Evolutionary conservation across 371 early-diverging fungal genomes (phyloP), one percentile per base, ranked within the genome.

Genomic region (Ordospora colligata): DNA sequence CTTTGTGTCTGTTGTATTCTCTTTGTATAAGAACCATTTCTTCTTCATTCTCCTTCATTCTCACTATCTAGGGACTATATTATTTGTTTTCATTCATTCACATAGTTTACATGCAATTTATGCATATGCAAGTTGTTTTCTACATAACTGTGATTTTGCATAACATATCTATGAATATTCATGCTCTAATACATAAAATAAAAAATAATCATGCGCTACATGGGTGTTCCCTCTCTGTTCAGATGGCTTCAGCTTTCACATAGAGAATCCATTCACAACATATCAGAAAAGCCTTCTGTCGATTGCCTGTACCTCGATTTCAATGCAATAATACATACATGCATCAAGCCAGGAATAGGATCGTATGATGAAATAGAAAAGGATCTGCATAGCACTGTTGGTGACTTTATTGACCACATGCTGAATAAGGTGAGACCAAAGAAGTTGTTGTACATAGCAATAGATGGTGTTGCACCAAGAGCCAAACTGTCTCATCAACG

Each of bases 401-500:
- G 93, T 86, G 89, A 88, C 52, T 95, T 95, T 77, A 90, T 95
- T 72, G 96, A 97, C 82, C 88, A 91, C 47, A 88, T 97, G 72
- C 89, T 98, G 63, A 87, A 85, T 71, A 92, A 91, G 87, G 87
- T 92, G 62, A 87, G 92, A 40, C 99, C 99, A 11, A 87, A 90
- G 73, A 92, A 93, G 84, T 82, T 97, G 43, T 85, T 97, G 19
- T 96, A 92, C 86, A 91, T 97, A 89, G 95, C 95, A 45, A 91
- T 88, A 87, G 98, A 99, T 83, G 97, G 99, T 45, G 97, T 97
- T 12, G 99, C 99, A 0, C 99, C 99, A 22, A 88, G 96, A 49
- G 97, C 97, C 19, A 99, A 99, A 83, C 93, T 97, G 92, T 95
- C 96, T 82, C 96, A 99, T 83, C 98, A 99, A 80, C 88, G 99